Evolutionary conservation across 2,329 filamentous ascomycete genomes (phyloP).

Genomic region (Fusarium musae): DNA sequence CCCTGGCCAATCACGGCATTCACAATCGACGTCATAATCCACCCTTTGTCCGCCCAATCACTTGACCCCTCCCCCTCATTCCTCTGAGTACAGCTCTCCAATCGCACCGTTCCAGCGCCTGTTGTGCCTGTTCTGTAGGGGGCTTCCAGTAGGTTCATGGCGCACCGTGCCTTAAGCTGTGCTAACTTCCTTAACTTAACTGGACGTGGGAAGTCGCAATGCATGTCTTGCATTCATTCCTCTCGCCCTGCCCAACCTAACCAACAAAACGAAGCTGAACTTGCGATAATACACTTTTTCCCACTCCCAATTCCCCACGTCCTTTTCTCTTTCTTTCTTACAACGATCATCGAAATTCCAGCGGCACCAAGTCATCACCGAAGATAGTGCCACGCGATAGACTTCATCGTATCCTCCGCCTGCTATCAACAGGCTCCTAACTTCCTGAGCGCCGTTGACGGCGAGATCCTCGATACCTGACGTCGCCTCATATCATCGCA

Average conservation of each 20-base stretch:
- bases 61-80: constrained; percentile 39
- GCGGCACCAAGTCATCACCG: background rate
- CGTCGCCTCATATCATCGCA: constrained; percentile 14
- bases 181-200: background rate
- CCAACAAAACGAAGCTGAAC: constrained; percentile 10
- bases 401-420: background rate
- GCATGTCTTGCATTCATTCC: constrained; percentile 27
- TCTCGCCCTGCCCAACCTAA: background rate
- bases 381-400: background rate
- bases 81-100: background rate
- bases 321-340: background rate
- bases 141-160: background rate
- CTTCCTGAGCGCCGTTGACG: constrained; percentile 26
- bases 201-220: constrained; percentile 11
- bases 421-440: constrained; percentile 1
- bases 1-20: constrained; percentile 27
- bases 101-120: constrained; percentile 4
- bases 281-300: constrained; percentile 21
- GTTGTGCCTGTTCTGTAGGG: constrained; percentile 10
- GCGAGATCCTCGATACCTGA: constrained; percentile 12
- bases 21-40: constrained; percentile 39
- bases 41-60: constrained; percentile 30
- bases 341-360: background rate
- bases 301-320: background rate
- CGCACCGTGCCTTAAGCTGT: background rate